Evolutionary conservation across 257 asterid genomes (phyloP), one percentile per base, ranked within the genome.

Genomic region (Verbascum thapsus): DNA sequence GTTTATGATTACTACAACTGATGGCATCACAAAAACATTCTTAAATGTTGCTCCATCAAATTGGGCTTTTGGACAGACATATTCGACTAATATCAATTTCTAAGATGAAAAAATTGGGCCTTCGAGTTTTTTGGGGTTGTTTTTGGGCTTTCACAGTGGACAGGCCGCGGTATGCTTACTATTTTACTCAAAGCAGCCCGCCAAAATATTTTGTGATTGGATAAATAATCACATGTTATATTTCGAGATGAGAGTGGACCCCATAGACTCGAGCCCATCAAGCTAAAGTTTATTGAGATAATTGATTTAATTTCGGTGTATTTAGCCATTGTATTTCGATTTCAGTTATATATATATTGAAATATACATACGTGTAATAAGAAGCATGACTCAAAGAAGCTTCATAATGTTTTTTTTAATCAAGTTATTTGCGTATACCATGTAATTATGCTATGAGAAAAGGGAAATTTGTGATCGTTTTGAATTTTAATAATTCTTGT

Each of bases 21-120:
- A 92, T 70, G 99, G 96, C 41, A 70, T 72, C 2, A 80, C 94
- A 41, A 85, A 73, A 53, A 78, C 76, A 7, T 89, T 89, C 81
- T 11, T 19, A 0, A 59, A 87, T 49, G 62, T 75, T 6, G 84
- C 35, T 12, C 85, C 99, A 5, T 74, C 95, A 0, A 80, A 78
- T 43, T 92, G 99, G 99, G 75, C 20, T 0, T 92, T 89, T 9
- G 99, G 99, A 0, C 83, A 79, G 63, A 92, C 97, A 0, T 92
- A 60, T 39, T 59, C 85, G 0, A 85, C 79, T 74, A 37, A 37
- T 2, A 0, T 64, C 54, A 95, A 92, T 16, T 92, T 92, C 69
- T 89, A 44, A 70, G 64, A 18, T 38, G 49, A n/a, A 2, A 1
- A 0, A 2, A 8, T n/a, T 20, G 26, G 74, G 71, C 72, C 61